Evolutionary conservation across 1,139 yeast genomes (phyloP).

Genomic region (Tardiomyces digboiensis): DNA sequence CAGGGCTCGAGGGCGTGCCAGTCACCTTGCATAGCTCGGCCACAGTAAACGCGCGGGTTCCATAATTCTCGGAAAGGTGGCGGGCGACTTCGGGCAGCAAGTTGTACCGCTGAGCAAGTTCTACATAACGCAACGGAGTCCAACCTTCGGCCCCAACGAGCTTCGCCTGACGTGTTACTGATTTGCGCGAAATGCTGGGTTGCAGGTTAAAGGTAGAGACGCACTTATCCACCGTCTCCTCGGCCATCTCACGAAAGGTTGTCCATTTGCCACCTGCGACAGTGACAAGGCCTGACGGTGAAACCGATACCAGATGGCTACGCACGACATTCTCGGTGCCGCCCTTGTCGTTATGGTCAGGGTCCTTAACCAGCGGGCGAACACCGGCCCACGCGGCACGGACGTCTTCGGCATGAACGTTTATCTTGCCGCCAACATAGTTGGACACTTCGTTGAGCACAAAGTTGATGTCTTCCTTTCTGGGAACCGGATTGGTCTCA

Average conservation of each 20-base stretch:
- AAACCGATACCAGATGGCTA: conserved; percentile 70
- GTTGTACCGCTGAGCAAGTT: conserved; percentile 71
- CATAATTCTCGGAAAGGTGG: conserved; percentile 81
- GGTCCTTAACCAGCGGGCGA: conserved; percentile 90
- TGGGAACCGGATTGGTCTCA: conserved; percentile 61
- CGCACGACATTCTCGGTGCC: conserved; percentile 73
- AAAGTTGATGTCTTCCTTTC: conserved; percentile 85
- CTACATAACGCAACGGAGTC: conserved; percentile 60
- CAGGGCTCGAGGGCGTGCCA: conserved; percentile 26
- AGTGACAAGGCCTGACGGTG: conserved; percentile 71
- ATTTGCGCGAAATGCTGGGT: conserved; percentile 33
- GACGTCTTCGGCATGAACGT: conserved; percentile 84
- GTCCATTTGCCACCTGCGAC: conserved; percentile 99
- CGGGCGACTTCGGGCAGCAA: conserved; percentile 70
- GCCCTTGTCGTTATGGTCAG: conserved; percentile 39
- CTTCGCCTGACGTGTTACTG: conserved; percentile 53
- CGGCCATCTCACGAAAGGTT: conserved; percentile 96
- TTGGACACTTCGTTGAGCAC: conserved; percentile 82
- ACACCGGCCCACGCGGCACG: conserved; percentile 97
- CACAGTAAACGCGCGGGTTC: conserved; percentile 69
- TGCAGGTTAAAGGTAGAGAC: conserved; percentile 41
- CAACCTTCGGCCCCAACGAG: conserved; percentile 68
- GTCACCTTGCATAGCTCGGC: conserved; percentile 41
- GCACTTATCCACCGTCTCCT: conserved; percentile 79
- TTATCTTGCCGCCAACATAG: conserved; percentile 66